A percentile compares a stretch with the other conserved stretches of the same genome.
Evolutionary conservation across 371 early-diverging fungal genomes (phyloP).

Genomic region (Rhizopus stolonifer): DNA sequence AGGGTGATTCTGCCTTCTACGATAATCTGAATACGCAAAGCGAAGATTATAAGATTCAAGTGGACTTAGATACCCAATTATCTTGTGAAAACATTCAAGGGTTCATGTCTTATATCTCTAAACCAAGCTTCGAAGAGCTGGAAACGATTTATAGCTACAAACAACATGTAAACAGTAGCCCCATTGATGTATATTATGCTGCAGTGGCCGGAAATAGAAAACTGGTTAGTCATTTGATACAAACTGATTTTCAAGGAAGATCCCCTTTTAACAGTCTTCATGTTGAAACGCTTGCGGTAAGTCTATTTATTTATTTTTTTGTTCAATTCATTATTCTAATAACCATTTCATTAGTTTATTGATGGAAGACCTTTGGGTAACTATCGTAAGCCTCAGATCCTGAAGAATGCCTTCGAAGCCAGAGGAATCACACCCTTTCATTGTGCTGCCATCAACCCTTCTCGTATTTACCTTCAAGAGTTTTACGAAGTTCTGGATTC

Average conservation of each 20-base stretch:
- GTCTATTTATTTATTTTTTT: too few relatives aligned
- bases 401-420: slow-evolving; percentile 45
- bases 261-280: slow-evolving; percentile 52
- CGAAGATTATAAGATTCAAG: background rate
- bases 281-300: slow-evolving; percentile 43
- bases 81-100: background rate
- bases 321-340: background rate
- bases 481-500: slow-evolving; percentile 43
- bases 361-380: slow-evolving; percentile 22
- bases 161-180: slow-evolving; percentile 1
- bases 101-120: slow-evolving; percentile 9
- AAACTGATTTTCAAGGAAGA: slow-evolving; percentile 5
- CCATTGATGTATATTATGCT: slow-evolving; percentile 34
- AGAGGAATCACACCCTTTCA: slow-evolving; percentile 46
- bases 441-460: slow-evolving; percentile 49
- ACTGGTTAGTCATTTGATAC: slow-evolving; percentile 34
- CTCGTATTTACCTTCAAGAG: slow-evolving; percentile 35
- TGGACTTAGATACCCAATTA: background rate
- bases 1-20: slow-evolving; percentile 59
- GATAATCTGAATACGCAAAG: background rate
- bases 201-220: slow-evolving; percentile 43
- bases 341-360: slow-evolving; percentile 9
- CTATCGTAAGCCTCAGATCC: slow-evolving; percentile 47
- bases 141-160: slow-evolving; percentile 5
- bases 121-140: slow-evolving; percentile 3